Base-by-base conservation (phyloP, 495 filamentous ascomycete genomes). In the Annulohypoxylon maeteangense region DNA sequence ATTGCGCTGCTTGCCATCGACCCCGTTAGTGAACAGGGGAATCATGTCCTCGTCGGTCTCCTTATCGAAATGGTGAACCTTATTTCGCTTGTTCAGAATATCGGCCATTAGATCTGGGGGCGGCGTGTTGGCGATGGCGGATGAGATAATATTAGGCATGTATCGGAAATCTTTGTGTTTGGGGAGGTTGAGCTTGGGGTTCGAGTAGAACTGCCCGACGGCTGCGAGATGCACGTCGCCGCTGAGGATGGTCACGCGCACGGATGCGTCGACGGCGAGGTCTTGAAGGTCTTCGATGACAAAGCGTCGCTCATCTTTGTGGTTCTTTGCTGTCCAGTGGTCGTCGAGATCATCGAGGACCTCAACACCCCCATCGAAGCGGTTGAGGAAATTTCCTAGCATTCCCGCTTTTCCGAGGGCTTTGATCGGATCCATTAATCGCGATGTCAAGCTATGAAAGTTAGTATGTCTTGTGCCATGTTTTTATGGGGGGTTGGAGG, bases 11-110 rank as follows among this genome's bases (percentile, higher is more conserved):
- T 93, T 94, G 47, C 92, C 92, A 73, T 97, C 93, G 2, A 97
- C 93, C 74, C 97, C 95, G 54, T 91, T 88, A 0, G 83, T 85
- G 78, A 99, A 99, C 58, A 98, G 88, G 1, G 95, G 93, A 57
- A 97, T 93, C 91, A 98, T 95, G 75, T 94, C 89, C 79, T 99
- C 95, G 63, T 98, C 93, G 0, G 95, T 98, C 67, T 94, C 85
- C 57, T 81, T 78, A 77, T 95, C 90, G 23, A 95, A 86, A 76
- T 98, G 94, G 75, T 99, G 95, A 12, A 97, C 84, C 72, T 93
- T 96, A 81, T 98, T 97, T 16, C 95, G 89, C 81, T 90, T 93
- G 83, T 98, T 98, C 42, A 99, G 88, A 63, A 95, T 86, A 76
- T 99, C 94, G 31, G 93, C 92, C 80, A 98, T 88, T 56, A 95